These are phyloP conservation scores for Colletotrichum paranaense DNA, from an alignment of 2,329 filamentous ascomycete species.

Conservation along the genomic window DNA sequence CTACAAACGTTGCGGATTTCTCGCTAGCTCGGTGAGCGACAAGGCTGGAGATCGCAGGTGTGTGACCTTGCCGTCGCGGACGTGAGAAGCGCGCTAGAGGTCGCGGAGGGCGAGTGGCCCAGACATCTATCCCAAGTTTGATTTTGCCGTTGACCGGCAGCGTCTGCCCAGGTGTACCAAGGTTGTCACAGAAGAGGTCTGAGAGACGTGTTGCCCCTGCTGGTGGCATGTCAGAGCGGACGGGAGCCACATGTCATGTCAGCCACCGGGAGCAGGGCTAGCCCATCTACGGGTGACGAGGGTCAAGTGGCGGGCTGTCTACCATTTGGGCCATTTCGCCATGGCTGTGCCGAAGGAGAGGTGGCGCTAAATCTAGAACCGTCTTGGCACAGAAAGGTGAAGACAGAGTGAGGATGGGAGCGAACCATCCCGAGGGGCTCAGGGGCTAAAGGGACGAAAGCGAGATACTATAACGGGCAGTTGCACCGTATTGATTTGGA, in stretches of 20 bases:
- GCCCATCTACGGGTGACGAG: background rate
- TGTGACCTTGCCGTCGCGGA: constrained; percentile 1
- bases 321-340: background rate
- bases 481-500: background rate
- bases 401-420: background rate
- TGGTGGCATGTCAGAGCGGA: constrained; percentile 8
- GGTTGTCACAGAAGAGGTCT: constrained; percentile 29
- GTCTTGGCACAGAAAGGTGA: background rate
- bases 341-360: background rate
- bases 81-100: background rate
- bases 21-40: background rate
- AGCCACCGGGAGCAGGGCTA: background rate
- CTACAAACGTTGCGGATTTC: background rate
- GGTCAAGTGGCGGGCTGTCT: background rate
- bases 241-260: constrained; percentile 9
- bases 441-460: background rate
- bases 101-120: constrained; percentile 2
- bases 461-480: constrained; percentile 7
- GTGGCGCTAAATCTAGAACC: background rate
- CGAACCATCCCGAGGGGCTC: background rate
- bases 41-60: background rate
- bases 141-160: constrained; percentile 4
- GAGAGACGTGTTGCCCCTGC: background rate
- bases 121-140: constrained; percentile 14
- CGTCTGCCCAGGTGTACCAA: constrained; percentile 21